Conservation (phyloP, 768 basidiomycete genomes). For the Naganishia kalamii region DNA sequence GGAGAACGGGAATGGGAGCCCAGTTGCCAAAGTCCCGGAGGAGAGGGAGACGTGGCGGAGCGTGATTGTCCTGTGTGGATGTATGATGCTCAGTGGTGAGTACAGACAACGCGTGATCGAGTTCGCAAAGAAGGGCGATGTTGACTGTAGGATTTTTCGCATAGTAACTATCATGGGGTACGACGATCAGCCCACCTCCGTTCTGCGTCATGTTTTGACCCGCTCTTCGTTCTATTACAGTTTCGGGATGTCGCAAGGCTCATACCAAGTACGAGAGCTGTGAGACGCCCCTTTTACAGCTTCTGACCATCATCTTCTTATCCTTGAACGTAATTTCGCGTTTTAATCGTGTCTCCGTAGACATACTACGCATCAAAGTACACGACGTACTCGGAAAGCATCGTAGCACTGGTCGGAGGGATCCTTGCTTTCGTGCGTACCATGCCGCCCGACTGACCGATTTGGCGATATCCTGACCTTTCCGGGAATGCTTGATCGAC, state of each 20-base stretch:
- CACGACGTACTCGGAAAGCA: slow-evolving; percentile 4
- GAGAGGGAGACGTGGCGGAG: slow-evolving; percentile 16
- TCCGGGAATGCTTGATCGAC: too few relatives aligned
- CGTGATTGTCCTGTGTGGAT: slow-evolving; percentile 15
- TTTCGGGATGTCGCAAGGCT: slow-evolving; percentile 17
- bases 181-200: neutral
- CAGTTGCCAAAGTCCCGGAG: neutral
- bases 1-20: neutral
- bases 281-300: too few relatives aligned
- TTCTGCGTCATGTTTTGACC: neutral
- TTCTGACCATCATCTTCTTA: neutral
- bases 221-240: neutral
- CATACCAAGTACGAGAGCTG: slow-evolving; percentile 13
- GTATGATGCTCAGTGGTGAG: slow-evolving; percentile 16
- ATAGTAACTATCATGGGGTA: slow-evolving; percentile 20
- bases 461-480: neutral
- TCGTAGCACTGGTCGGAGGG: slow-evolving; percentile 22
- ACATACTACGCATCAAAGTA: slow-evolving; percentile 21
- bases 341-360: slow-evolving; percentile 3
- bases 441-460: neutral
- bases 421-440: slow-evolving; percentile 18
- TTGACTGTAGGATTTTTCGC: neutral
- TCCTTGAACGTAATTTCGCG: neutral
- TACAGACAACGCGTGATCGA: neutral
- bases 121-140: neutral